Percentiles rank a stretch among this genome's conserved stretches.
Evolutionary conservation across 2,329 filamentous ascomycete genomes (phyloP).

Genomic region (Arachnomyces sp.): DNA sequence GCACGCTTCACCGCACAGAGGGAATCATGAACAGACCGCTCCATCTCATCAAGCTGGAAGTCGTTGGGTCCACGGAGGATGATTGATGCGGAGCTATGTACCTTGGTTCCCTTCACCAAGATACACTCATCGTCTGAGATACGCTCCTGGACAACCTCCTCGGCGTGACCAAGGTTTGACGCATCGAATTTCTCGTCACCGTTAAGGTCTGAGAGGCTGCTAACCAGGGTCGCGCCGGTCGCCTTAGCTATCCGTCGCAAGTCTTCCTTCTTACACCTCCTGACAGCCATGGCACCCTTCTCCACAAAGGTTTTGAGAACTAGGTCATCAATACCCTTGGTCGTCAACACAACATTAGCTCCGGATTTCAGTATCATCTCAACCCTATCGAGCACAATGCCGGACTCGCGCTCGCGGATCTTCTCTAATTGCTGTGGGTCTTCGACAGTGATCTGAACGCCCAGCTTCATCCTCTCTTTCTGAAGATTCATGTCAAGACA

Average conservation of each 20-base stretch:
- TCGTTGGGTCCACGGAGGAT: constrained; percentile 94
- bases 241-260: constrained; percentile 91
- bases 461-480: constrained; percentile 98
- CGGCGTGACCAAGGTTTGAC: constrained; percentile 79
- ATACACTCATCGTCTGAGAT: constrained; percentile 99
- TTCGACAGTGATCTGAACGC: constrained; percentile 96
- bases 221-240: constrained; percentile 85
- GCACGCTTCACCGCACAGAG: constrained; percentile 95
- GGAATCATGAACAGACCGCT: constrained; percentile 94
- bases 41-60: constrained; percentile 97
- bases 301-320: constrained; percentile 92
- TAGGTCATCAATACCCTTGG: constrained; percentile 96
- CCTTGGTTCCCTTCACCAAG: constrained; percentile 89
- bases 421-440: constrained; percentile 96
- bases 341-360: constrained; percentile 91
- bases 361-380: constrained; percentile 97
- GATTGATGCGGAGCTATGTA: constrained; percentile 87
- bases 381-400: constrained; percentile 86
- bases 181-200: constrained; percentile 95
- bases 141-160: constrained; percentile 95
- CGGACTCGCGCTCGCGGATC: constrained; percentile 85
- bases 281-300: constrained; percentile 87
- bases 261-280: constrained; percentile 98
- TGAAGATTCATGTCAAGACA: constrained; percentile 96
- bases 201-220: constrained; percentile 90